Percentiles rank a stretch among this genome's conserved stretches.
Evolutionary conservation across 1,284 basidiomycete genomes (phyloP).

Genomic region (Puccinia coronata): DNA sequence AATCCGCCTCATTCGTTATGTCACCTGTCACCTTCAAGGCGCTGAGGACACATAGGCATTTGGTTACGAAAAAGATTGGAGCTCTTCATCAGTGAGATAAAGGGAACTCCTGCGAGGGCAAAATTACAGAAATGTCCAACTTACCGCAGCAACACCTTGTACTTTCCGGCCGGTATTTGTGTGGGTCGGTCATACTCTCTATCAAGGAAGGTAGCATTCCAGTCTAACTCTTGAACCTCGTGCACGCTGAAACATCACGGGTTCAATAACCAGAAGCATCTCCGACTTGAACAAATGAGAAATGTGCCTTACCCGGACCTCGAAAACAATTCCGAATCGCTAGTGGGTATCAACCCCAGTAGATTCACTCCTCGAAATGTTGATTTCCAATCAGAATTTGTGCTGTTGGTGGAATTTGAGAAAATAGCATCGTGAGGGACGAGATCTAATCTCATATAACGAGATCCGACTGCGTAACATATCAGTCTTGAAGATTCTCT

Average conservation of each 20-base stretch:
- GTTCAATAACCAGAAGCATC: background rate
- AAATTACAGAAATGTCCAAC: background rate
- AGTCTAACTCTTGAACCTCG: conserved; percentile 12
- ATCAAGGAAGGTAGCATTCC: conserved; percentile 33
- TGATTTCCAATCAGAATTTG: conserved; percentile 16
- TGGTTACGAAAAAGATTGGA: background rate
- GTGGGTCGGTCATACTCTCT: conserved; percentile 8
- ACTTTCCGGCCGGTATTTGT: conserved; percentile 24
- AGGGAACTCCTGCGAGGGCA: background rate
- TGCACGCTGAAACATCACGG: background rate
- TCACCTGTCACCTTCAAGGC: conserved; percentile 39
- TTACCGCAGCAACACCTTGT: conserved; percentile 36
- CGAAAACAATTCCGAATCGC: conserved; percentile 24
- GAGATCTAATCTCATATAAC: conserved; percentile 32
- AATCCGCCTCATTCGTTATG: conserved; percentile 14
- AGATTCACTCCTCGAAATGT: conserved; percentile 11
- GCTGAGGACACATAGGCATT: background rate
- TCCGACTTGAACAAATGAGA: background rate
- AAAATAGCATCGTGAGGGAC: background rate
- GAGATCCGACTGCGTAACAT: conserved; percentile 19
- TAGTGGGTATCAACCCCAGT: conserved; percentile 29
- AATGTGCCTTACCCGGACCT: conserved; percentile 10
- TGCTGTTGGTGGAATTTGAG: background rate
- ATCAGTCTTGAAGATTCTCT: background rate
- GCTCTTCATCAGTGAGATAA: background rate